phyloP scores from a whole-genome alignment of 1,284 basidiomycete genomes.

The Paramarasmius palmivorus region DNA sequence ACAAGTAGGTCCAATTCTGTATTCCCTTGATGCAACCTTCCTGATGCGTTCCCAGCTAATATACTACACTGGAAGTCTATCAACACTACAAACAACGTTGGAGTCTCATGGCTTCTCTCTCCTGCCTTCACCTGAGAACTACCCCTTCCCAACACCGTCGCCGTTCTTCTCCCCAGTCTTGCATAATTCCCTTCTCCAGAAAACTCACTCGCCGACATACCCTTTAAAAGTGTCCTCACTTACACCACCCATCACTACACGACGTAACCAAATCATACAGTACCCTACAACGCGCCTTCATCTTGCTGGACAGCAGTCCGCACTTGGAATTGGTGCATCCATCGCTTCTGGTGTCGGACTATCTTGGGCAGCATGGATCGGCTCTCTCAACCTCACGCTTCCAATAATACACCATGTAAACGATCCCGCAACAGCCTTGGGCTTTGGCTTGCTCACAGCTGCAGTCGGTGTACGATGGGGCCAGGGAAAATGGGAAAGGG shows the following conservation, averaged over 20 bases:
- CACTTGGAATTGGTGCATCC: slow-evolving; percentile 53
- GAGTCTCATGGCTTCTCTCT: slow-evolving; percentile 43
- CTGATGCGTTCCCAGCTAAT: slow-evolving; percentile 49
- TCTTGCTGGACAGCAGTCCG: slow-evolving; percentile 60
- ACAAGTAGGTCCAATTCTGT: slow-evolving; percentile 43
- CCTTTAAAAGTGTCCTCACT: slow-evolving; percentile 51
- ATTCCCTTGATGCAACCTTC: slow-evolving; percentile 1
- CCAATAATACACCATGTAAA: slow-evolving; percentile 39
- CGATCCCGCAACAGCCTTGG: slow-evolving; percentile 60
- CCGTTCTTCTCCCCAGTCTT: slow-evolving; percentile 52
- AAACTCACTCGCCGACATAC: slow-evolving; percentile 48
- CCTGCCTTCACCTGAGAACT: not conserved
- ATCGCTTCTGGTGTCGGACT: slow-evolving; percentile 43
- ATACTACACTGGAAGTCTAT: slow-evolving; percentile 69
- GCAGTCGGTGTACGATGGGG: slow-evolving; percentile 64
- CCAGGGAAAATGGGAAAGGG: slow-evolving; percentile 70
- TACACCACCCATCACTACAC: slow-evolving; percentile 53
- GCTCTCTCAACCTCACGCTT: slow-evolving; percentile 44
- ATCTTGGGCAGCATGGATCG: slow-evolving; percentile 54
- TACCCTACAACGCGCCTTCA: slow-evolving; percentile 68
- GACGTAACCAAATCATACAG: slow-evolving; percentile 57
- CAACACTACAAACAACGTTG: slow-evolving; percentile 51
- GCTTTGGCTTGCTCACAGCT: slow-evolving; percentile 57
- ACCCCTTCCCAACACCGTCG: slow-evolving; percentile 35
- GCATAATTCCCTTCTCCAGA: slow-evolving; percentile 65